Conservation (phyloP, 768 basidiomycete species). For the Sistotremastrum suecicum region DNA sequence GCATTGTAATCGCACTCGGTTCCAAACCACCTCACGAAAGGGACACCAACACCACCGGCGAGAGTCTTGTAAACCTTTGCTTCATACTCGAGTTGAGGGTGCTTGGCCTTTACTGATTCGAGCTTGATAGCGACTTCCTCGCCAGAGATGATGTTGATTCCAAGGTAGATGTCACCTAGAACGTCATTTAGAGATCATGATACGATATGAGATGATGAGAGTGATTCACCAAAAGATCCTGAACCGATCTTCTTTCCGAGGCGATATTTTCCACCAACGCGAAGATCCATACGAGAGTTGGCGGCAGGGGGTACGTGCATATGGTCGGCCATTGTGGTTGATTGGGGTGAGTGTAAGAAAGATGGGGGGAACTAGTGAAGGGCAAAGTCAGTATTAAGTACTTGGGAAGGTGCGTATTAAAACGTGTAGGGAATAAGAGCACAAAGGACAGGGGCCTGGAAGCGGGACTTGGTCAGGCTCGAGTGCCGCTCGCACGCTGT, state of each 20-base stretch:
- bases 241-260: slow-evolving; percentile 99
- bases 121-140: slow-evolving; percentile 99
- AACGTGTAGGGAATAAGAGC: too few relatives aligned
- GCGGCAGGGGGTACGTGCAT: slow-evolving; percentile 13
- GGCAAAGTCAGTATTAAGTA: too few relatives aligned
- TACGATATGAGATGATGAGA: not conserved
- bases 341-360: not conserved
- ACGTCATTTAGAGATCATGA: not conserved
- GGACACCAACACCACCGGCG: slow-evolving; percentile 96
- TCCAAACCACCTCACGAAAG: slow-evolving; percentile 92
- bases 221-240: slow-evolving; percentile 80
- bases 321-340: slow-evolving; percentile 52
- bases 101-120: slow-evolving; percentile 99
- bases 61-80: slow-evolving; percentile 94
- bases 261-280: slow-evolving; percentile 91
- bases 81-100: slow-evolving; percentile 99
- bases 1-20: slow-evolving; percentile 99
- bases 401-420: too few relatives aligned
- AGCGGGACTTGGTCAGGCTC: too few relatives aligned
- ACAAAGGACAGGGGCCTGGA: too few relatives aligned
- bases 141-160: slow-evolving; percentile 99
- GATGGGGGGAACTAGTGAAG: too few relatives aligned
- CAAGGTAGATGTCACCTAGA: slow-evolving; percentile 96
- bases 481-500: too few relatives aligned
- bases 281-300: slow-evolving; percentile 63